A percentile compares a stretch with the other conserved stretches of the same genome.
These are phyloP conservation scores for Cercospora nicotianae DNA, from an alignment of 2,329 filamentous ascomycete genomes.

Conservation along the genomic window DNA sequence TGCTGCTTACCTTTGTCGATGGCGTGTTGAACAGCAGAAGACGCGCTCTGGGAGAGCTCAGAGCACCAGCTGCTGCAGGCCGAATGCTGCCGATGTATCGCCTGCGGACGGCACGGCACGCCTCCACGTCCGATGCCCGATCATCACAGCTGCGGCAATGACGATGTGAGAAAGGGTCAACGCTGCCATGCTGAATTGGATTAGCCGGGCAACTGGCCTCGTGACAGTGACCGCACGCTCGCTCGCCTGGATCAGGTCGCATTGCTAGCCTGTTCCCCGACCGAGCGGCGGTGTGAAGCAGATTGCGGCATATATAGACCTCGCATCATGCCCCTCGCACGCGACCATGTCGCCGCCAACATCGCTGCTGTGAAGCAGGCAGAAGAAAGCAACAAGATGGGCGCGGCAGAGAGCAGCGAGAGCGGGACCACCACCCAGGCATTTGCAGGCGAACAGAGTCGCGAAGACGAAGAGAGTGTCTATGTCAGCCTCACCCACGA, in stretches of 20 bases:
- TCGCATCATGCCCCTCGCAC: conserved; percentile 2
- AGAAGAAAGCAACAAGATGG: conserved; percentile 1
- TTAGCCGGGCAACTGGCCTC: neutral
- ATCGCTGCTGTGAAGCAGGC: neutral
- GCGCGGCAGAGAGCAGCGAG: conserved; percentile 10
- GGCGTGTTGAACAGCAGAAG: neutral
- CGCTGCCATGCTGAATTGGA: neutral
- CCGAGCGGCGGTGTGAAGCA: neutral
- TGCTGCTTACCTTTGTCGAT: conserved; percentile 3
- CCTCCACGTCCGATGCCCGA: neutral
- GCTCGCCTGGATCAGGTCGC: neutral
- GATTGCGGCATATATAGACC: neutral
- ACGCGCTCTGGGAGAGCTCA: conserved; percentile 1
- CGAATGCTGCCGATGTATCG: neutral
- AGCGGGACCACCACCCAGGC: neutral
- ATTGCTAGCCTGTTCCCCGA: neutral
- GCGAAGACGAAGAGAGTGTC: conserved; percentile 48
- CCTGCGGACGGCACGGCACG: neutral
- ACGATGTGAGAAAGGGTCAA: neutral
- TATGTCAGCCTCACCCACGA: conserved; percentile 69
- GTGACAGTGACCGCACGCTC: neutral
- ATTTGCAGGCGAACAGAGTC: conserved; percentile 34
- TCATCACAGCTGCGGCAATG: neutral
- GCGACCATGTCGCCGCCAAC: neutral
- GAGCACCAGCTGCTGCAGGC: neutral